Percentiles rank a stretch among this genome's conserved stretches.
phyloP scores from a whole-genome alignment of 73 alveolate species.

The Effrenium voratum region DNA sequence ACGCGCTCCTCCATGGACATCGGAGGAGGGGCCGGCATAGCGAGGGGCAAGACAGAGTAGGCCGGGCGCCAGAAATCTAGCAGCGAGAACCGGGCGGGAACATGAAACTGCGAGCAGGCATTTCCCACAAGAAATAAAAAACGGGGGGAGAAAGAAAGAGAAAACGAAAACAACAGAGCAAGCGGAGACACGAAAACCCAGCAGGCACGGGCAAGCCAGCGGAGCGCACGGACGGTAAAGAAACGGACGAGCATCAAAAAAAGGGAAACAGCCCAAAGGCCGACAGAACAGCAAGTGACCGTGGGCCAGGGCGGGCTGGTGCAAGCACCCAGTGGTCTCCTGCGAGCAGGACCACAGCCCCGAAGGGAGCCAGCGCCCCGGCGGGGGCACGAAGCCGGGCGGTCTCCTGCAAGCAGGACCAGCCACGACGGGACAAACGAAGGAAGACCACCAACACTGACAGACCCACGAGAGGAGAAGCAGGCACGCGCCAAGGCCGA shows the following conservation, averaged over 20 bases:
- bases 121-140: neutral
- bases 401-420: slow-evolving; percentile 6
- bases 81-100: neutral
- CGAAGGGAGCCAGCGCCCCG: neutral
- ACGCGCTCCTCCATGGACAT: neutral
- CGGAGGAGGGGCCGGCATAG: neutral
- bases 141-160: neutral
- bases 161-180: neutral
- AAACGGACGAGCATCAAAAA: too few species aligned
- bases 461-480: neutral
- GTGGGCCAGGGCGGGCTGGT: too few species aligned
- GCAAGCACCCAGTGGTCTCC: slow-evolving; percentile 41
- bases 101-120: neutral
- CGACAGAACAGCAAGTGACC: too few species aligned
- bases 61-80: neutral
- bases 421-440: neutral
- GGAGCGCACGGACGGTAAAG: too few species aligned
- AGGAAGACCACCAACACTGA: neutral
- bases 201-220: neutral
- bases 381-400: neutral
- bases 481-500: neutral
- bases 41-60: neutral
- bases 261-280: too few species aligned
- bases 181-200: neutral
- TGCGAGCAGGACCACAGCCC: slow-evolving; percentile 13